A percentile compares a stretch with the other conserved stretches of the same genome.
Conservation (phyloP, 1,284 basidiomycete species). For the Ustilago crameri region DNA sequence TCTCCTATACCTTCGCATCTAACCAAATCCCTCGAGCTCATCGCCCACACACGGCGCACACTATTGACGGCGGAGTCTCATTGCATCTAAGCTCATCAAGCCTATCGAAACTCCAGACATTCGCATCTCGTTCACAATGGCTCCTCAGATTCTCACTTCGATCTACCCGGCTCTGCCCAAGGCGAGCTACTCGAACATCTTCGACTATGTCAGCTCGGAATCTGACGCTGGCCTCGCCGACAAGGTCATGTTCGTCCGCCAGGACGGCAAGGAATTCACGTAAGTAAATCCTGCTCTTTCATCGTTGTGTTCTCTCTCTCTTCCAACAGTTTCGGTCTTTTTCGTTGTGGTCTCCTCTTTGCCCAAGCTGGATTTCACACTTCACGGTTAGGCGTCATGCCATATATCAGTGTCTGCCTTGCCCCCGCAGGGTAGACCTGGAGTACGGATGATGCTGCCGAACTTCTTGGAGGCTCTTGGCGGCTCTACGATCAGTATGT, state of each 20-base stretch:
- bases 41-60: not conserved
- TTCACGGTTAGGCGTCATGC: no score
- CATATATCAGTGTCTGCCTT: no score
- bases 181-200: conserved; percentile 51
- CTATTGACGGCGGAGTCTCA: no score
- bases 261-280: conserved; percentile 47
- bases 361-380: not conserved
- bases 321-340: conserved; percentile 1
- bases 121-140: conserved; percentile 15
- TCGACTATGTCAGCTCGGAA: conserved; percentile 52
- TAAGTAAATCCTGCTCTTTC: conserved; percentile 25
- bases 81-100: not conserved
- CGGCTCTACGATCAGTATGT: no score
- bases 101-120: not conserved
- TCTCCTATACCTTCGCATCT: not conserved
- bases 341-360: not conserved
- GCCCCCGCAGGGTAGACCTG: no score
- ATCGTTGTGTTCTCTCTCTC: not conserved
- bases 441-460: no score
- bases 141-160: conserved; percentile 48
- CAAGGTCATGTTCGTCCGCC: conserved; percentile 49
- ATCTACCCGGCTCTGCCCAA: conserved; percentile 50
- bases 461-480: no score
- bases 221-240: conserved; percentile 41
- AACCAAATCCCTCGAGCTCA: no score